Conservation (phyloP, 2,329 filamentous ascomycete genomes). For the Xylariaceae sp. region DNA sequence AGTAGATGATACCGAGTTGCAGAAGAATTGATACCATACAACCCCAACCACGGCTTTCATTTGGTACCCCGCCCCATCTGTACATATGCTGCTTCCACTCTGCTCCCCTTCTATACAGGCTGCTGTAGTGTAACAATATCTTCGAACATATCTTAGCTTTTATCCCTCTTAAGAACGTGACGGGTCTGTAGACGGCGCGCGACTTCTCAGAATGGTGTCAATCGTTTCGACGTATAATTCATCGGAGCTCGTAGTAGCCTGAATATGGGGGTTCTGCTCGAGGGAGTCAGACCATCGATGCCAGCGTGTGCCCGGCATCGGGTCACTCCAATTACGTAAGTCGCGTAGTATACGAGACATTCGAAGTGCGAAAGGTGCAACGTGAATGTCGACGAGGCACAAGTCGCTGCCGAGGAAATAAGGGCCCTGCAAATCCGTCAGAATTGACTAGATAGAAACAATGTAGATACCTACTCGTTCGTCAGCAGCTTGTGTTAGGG, state of each 20-base stretch:
- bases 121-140: no score
- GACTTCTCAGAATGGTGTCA: conserved; percentile 34
- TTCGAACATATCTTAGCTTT: no score
- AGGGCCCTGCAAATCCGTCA: conserved; percentile 47
- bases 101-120: no score
- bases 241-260: conserved; percentile 63
- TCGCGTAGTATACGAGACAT: conserved; percentile 62
- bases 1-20: no score
- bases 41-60: no score
- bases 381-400: conserved; percentile 68
- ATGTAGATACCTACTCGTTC: conserved; percentile 32
- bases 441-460: neutral
- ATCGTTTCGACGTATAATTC: conserved; percentile 51
- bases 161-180: neutral
- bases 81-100: no score
- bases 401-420: conserved; percentile 58
- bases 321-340: conserved; percentile 63
- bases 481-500: conserved; percentile 45
- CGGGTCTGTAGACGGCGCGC: conserved; percentile 11
- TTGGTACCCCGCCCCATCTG: no score
- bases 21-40: no score
- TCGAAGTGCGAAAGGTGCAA: conserved; percentile 71
- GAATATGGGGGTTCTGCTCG: conserved; percentile 59
- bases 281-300: conserved; percentile 67
- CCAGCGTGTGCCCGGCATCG: conserved; percentile 62